Conservation (phyloP, 2,329 filamentous ascomycete genomes). For the Neofusicoccum sp. region DNA sequence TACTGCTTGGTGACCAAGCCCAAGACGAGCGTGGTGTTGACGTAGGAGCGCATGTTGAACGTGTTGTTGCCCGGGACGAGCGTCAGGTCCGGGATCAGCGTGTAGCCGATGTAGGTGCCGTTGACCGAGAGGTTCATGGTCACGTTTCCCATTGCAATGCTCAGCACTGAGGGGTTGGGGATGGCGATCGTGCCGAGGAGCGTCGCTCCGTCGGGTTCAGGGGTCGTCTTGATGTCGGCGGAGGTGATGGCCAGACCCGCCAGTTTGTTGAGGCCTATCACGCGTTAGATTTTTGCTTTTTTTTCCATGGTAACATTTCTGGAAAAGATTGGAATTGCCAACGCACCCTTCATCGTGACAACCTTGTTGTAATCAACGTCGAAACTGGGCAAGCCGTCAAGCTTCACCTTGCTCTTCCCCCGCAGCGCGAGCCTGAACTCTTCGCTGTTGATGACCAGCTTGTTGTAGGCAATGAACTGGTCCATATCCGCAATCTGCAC, state of each 20-base stretch:
- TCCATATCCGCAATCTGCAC: conserved; percentile 44
- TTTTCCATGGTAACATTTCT: neutral
- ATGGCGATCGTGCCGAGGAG: conserved; percentile 60
- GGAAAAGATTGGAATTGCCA: neutral
- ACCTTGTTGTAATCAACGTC: conserved; percentile 56
- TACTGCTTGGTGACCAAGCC: conserved; percentile 48
- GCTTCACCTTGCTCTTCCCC: conserved; percentile 53
- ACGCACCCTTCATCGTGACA: conserved; percentile 56
- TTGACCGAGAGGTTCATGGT: conserved; percentile 60
- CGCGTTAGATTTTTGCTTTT: neutral
- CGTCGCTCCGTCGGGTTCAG: conserved; percentile 52
- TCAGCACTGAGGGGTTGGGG: conserved; percentile 63
- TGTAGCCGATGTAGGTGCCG: conserved; percentile 52
- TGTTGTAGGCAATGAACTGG: conserved; percentile 52
- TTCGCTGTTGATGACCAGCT: conserved; percentile 49
- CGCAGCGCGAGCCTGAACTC: conserved; percentile 50
- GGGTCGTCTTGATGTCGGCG: conserved; percentile 27
- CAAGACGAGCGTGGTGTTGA: conserved; percentile 53
- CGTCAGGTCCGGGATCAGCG: conserved; percentile 58
- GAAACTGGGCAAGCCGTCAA: conserved; percentile 50
- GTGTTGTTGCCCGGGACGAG: conserved; percentile 58
- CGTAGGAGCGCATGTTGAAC: conserved; percentile 54
- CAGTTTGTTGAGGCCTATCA: conserved; percentile 57
- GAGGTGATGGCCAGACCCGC: conserved; percentile 49
- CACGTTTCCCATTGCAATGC: conserved; percentile 66